These are phyloP conservation scores for Physcomitrellopsis africana DNA, from an alignment of 225 moss, liverwort and hornwort genomes.

Conservation along the genomic window DNA sequence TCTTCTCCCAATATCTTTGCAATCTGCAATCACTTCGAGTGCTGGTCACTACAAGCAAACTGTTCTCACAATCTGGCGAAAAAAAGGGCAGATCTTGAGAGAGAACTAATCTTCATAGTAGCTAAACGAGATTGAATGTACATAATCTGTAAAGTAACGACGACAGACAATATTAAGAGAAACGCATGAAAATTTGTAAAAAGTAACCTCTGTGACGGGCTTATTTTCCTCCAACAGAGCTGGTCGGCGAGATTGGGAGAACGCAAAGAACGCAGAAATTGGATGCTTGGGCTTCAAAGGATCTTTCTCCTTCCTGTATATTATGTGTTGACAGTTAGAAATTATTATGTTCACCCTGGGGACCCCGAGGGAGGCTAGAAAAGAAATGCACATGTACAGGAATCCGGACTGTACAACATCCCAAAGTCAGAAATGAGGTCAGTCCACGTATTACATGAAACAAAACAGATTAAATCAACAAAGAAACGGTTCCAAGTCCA, in stretches of 20 bases:
- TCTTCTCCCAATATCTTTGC: conserved; percentile 84
- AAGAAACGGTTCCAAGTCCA: too few species aligned
- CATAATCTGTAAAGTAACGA: neutral
- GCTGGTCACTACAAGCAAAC: conserved; percentile 1
- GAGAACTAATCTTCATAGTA: neutral
- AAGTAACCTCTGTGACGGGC: conserved; percentile 69
- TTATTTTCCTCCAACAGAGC: conserved; percentile 69
- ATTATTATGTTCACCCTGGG: neutral
- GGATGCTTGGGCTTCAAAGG: conserved; percentile 90
- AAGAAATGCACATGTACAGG: too few species aligned
- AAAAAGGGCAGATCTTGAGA: neutral
- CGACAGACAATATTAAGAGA: neutral
- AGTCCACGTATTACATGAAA: too few species aligned
- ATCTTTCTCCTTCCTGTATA: conserved; percentile 84
- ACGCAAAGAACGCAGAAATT: conserved; percentile 74
- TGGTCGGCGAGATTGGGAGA: conserved; percentile 64
- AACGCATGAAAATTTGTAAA: neutral
- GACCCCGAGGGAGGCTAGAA: too few species aligned
- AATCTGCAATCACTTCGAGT: conserved; percentile 50
- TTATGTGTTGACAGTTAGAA: neutral
- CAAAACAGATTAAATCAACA: too few species aligned
- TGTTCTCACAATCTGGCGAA: neutral
- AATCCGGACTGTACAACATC: too few species aligned
- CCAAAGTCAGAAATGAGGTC: too few species aligned
- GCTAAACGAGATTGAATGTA: neutral